A percentile compares a stretch with the other conserved stretches of the same genome.
Conservation (phyloP, 768 basidiomycete species). For the Baorangia bicolor region DNA sequence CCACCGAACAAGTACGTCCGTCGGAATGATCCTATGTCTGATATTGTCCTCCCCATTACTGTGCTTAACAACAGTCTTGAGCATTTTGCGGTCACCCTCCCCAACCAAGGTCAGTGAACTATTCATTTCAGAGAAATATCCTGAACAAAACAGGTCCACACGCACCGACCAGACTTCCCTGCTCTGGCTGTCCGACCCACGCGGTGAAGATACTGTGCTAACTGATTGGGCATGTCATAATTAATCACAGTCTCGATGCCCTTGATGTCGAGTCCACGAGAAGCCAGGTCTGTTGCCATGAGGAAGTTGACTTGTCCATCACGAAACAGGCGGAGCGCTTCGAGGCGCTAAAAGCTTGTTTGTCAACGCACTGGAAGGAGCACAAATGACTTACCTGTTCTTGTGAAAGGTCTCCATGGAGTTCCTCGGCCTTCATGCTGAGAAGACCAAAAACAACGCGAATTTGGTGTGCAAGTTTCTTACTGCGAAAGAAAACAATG, state of each 20-base stretch:
- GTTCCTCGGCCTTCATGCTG: constrained; percentile 86
- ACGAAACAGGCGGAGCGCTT: constrained; percentile 82
- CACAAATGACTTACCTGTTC: constrained; percentile 66
- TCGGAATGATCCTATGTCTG: constrained; percentile 82
- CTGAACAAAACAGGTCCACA: constrained; percentile 7
- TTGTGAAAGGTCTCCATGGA: constrained; percentile 95
- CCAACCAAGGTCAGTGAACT: constrained; percentile 96
- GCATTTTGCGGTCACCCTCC: constrained; percentile 93
- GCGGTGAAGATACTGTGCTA: constrained; percentile 93
- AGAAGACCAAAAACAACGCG: constrained; percentile 87
- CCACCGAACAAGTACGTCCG: constrained; percentile 73
- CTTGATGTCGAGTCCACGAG: constrained; percentile 95
- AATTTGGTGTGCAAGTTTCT: constrained; percentile 97
- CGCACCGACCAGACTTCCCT: constrained; percentile 86
- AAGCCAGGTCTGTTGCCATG: constrained; percentile 95
- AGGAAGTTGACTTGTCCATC: constrained; percentile 87
- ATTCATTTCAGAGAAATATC: constrained; percentile 8
- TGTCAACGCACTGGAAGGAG: not conserved
- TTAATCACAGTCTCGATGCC: constrained; percentile 98
- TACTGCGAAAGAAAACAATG: constrained; percentile 94
- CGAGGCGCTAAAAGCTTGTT: constrained; percentile 61
- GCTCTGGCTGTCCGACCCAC: constrained; percentile 97
- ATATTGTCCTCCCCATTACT: constrained; percentile 75
- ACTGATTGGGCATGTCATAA: constrained; percentile 95
- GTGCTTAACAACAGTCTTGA: constrained; percentile 94